These are phyloP conservation scores for Acacia confusa DNA, from an alignment of 306 rosid genomes.

Conservation along the genomic window DNA sequence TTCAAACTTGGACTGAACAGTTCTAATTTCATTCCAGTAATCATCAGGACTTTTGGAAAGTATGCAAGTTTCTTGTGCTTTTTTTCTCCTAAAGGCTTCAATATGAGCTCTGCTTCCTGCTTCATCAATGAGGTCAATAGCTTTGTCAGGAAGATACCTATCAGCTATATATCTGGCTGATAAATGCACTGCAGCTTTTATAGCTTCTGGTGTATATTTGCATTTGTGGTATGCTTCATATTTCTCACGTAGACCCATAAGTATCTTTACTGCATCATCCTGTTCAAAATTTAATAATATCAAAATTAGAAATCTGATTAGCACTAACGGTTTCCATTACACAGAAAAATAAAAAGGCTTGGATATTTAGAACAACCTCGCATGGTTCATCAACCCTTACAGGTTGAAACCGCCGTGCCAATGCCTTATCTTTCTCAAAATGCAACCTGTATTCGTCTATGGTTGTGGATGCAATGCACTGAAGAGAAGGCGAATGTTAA, in stretches of 20 bases:
- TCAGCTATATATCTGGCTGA: conserved; percentile 75
- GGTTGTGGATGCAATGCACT: conserved; percentile 96
- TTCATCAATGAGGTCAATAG: conserved; percentile 94
- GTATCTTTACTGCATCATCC: conserved; percentile 70
- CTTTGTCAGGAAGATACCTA: conserved; percentile 97
- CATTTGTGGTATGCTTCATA: conserved; percentile 82
- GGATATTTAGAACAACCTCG: conserved; percentile 55
- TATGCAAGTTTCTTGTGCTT: conserved; percentile 52
- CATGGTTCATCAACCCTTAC: conserved; percentile 83
- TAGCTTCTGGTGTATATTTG: conserved; percentile 67
- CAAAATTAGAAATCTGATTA: conserved; percentile 31
- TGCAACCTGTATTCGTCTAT: conserved; percentile 76
- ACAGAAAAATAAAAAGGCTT: conserved; percentile 19
- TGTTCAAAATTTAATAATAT: conserved; percentile 32
- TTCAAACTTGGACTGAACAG: conserved; percentile 75
- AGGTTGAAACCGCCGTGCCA: conserved; percentile 90
- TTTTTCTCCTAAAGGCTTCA: conserved; percentile 69
- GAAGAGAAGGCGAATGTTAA: conserved; percentile 35
- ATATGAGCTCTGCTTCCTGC: conserved; percentile 96
- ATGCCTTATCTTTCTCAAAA: conserved; percentile 85
- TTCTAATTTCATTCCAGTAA: conserved; percentile 81
- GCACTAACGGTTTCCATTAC: neutral
- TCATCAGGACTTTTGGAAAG: conserved; percentile 68
- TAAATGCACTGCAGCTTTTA: conserved; percentile 69
- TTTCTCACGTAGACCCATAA: conserved; percentile 67